Conservation (phyloP, 2,329 filamentous ascomycete genomes). For the Venturia effusa region DNA sequence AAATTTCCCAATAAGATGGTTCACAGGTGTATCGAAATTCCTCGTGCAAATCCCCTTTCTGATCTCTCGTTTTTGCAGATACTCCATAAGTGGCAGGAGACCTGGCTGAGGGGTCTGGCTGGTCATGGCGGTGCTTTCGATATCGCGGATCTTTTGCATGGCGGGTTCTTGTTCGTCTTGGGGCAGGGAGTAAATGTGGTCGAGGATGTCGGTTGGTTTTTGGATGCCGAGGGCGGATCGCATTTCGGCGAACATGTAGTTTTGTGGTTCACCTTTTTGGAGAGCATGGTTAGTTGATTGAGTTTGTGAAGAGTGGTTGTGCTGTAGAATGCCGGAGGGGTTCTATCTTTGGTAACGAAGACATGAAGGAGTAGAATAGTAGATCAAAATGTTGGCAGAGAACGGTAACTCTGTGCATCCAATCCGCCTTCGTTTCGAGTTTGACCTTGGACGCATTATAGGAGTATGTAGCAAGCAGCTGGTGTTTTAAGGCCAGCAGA, state of each 20-base stretch:
- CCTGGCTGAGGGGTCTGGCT: slow-evolving; percentile 74
- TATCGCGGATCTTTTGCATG: slow-evolving; percentile 60
- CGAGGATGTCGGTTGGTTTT: slow-evolving; percentile 70
- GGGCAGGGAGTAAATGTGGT: slow-evolving; percentile 71
- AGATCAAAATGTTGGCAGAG: too few relatives aligned
- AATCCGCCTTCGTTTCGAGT: too few relatives aligned
- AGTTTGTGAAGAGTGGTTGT: not conserved
- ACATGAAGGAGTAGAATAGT: too few relatives aligned
- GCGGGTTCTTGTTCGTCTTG: slow-evolving; percentile 49
- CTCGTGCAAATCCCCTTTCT: slow-evolving; percentile 84
- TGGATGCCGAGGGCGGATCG: slow-evolving; percentile 61
- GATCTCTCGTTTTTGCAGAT: slow-evolving; percentile 57
- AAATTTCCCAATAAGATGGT: slow-evolving; percentile 65
- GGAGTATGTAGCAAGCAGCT: too few relatives aligned
- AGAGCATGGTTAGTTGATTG: not conserved
- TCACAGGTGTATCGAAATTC: slow-evolving; percentile 77
- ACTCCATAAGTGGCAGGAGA: slow-evolving; percentile 66
- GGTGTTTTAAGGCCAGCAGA: too few relatives aligned
- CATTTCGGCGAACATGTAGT: slow-evolving; percentile 94
- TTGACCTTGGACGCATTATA: too few relatives aligned
- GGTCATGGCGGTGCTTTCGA: slow-evolving; percentile 74
- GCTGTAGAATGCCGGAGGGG: too few relatives aligned
- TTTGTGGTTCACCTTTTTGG: slow-evolving; percentile 65
- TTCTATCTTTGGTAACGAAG: too few relatives aligned
- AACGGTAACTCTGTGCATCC: too few relatives aligned